These are phyloP conservation scores for Rhododendron molle DNA, from an alignment of 148 eudicot species.

Conservation along the genomic window DNA sequence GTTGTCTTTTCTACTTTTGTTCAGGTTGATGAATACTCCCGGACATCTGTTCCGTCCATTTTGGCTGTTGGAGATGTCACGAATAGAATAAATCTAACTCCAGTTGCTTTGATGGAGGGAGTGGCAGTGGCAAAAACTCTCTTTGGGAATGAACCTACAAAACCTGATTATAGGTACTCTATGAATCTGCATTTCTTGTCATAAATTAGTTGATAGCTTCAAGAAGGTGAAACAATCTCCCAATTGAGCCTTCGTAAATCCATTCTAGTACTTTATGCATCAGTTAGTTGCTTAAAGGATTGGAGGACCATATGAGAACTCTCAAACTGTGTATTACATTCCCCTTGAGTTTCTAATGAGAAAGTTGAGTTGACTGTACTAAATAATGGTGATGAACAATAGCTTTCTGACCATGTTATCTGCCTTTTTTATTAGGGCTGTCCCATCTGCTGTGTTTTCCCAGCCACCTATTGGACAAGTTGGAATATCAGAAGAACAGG, in stretches of 20 bases:
- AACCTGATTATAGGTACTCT: conserved; percentile 80
- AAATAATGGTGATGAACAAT: not conserved
- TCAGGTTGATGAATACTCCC: conserved; percentile 88
- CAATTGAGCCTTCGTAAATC: not conserved
- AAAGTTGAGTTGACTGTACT: not conserved
- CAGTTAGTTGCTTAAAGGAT: not conserved
- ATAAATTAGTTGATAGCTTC: not conserved
- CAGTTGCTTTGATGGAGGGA: conserved; percentile 99
- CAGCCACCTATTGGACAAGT: conserved; percentile 98
- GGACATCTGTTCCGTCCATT: conserved; percentile 88
- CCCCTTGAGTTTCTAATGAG: not conserved
- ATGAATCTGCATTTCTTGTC: not conserved
- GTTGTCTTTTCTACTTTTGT: not conserved
- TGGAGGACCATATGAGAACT: not conserved
- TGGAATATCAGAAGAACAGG: conserved; percentile 92
- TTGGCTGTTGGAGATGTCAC: conserved; percentile 99
- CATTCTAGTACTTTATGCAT: not conserved
- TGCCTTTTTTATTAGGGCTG: conserved; percentile 52
- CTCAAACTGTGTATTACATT: not conserved
- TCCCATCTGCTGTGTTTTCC: conserved; percentile 94
- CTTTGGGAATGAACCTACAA: conserved; percentile 82
- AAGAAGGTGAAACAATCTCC: not conserved
- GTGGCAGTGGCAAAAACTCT: conserved; percentile 88
- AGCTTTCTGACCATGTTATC: conserved; percentile 18
- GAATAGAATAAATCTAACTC: conserved; percentile 86